A percentile compares a stretch with the other conserved stretches of the same genome.
These are phyloP conservation scores for Suillus discolor DNA, from an alignment of 768 basidiomycete species.

Conservation along the genomic window DNA sequence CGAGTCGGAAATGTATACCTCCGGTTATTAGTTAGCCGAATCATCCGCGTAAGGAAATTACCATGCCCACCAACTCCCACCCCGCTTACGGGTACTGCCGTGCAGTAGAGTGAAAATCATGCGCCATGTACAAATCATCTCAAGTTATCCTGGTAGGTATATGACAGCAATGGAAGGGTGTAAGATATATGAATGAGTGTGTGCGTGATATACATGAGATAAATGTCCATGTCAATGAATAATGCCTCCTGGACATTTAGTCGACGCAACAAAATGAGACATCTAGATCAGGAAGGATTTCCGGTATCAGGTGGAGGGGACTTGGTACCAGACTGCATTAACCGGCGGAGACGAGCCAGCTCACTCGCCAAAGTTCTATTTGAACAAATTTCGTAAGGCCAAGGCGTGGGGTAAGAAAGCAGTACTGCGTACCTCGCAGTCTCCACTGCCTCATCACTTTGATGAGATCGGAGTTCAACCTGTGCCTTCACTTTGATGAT, in stretches of 20 bases:
- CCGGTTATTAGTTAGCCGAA: slow-evolving; percentile 2
- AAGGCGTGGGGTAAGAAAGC: background rate
- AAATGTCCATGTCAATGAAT: slow-evolving; percentile 25
- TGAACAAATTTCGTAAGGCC: background rate
- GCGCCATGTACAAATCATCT: slow-evolving; percentile 14
- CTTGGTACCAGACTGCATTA: slow-evolving; percentile 63
- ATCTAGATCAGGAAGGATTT: slow-evolving; percentile 7
- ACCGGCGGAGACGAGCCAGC: slow-evolving; percentile 66
- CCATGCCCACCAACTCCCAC: too few relatives aligned
- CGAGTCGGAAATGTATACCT: background rate
- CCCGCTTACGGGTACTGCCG: background rate
- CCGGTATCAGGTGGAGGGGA: slow-evolving; percentile 23
- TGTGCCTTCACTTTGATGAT: slow-evolving; percentile 53
- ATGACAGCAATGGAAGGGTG: slow-evolving; percentile 21
- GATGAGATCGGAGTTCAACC: slow-evolving; percentile 53
- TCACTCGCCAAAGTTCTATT: slow-evolving; percentile 61
- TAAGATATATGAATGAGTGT: slow-evolving; percentile 27
- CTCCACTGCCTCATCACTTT: slow-evolving; percentile 57
- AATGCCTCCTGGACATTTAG: background rate
- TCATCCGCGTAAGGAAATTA: background rate
- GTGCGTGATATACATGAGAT: slow-evolving; percentile 35
- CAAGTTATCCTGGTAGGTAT: slow-evolving; percentile 27
- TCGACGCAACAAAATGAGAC: background rate
- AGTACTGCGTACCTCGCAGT: slow-evolving; percentile 59
- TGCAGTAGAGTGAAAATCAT: background rate